Evolutionary conservation across 345 rosid genomes (phyloP), one percentile per base, ranked within the genome.

Genomic region (Aquilaria sinensis): DNA sequence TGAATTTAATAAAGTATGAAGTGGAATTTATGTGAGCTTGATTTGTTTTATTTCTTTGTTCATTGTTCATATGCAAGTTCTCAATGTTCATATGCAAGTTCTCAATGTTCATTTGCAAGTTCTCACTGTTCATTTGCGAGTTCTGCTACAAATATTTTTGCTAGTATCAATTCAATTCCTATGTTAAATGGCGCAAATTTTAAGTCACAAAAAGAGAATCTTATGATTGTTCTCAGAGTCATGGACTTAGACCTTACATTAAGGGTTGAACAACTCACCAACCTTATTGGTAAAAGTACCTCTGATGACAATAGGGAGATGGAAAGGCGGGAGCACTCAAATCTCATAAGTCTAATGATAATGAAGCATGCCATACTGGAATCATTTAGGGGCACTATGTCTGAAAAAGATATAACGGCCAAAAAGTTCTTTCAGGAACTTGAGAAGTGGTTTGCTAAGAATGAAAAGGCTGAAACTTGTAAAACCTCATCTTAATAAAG

Each of bases 401-500:
- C 2, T 12, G 33, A 53, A 2, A 53, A 16, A 13, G 53, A 13
- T 51, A 2, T 29, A 3, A 9, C 34, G 7, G 57, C 57, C 33
- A 53, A 53, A 9, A 32, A 11, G 10, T 53, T 23, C 33, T 34
- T 53, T 10, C 1, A 34, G 4, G 4, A 68, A 55, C 23, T 69
- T 47, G 53, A 63, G 12, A 56, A 69, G 4, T 0, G 53, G 4
- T 69, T 48, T 69, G 68, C 16, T 1, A 70, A 63, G 23, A 69
- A 49, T 13, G 14, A 62, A 3, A 62, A 61, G 49, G 61, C 23
- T n/a, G 29, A 68, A 61, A 68, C 41, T 13, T 61, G 15, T 13
- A 29, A 23, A 55, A 32, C 12, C 31, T 68, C 1, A 41, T 49
- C 31, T 53, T 14, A 30, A 23, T 53, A 5, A 29, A 9, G 13